A percentile compares a stretch with the other conserved stretches of the same genome.
phyloP scores from a whole-genome alignment of 164 flowering plant genomes.

The Stephania yunnanensis region DNA sequence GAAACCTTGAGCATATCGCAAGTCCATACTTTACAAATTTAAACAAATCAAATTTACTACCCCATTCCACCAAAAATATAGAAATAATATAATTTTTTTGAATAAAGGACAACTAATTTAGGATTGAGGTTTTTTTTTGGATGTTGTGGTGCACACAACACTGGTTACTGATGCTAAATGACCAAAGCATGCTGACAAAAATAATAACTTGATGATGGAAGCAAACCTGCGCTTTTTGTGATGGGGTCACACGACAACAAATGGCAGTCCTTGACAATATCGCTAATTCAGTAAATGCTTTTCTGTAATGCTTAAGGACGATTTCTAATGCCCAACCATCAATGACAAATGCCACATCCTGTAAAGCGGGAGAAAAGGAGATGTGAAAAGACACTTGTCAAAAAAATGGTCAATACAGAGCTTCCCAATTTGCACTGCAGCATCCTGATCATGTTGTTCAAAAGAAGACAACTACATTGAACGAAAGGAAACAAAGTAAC shows the following conservation, averaged over 20 bases:
- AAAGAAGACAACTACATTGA: not conserved
- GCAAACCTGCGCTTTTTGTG: constrained; percentile 95
- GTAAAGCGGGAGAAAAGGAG: constrained; percentile 15
- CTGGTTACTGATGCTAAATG: not conserved
- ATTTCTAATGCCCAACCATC: constrained; percentile 99
- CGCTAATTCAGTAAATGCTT: constrained; percentile 87
- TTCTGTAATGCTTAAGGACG: constrained; percentile 64
- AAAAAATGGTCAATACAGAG: not conserved
- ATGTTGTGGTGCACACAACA: not conserved
- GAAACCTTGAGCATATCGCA: not conserved
- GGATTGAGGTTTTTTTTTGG: no score
- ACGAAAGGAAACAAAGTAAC: not conserved
- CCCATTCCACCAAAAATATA: not conserved
- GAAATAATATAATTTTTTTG: no score
- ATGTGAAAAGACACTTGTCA: not conserved
- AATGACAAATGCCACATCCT: constrained; percentile 99
- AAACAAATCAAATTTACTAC: not conserved
- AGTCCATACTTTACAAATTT: not conserved
- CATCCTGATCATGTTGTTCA: not conserved
- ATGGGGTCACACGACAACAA: constrained; percentile 98
- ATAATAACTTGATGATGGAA: not conserved
- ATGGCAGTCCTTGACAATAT: constrained; percentile 92
- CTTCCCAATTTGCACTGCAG: not conserved
- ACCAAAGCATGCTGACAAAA: not conserved
- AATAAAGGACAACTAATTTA: no score